These are phyloP conservation scores for Alternaria sp. DNA, from an alignment of 2,329 filamentous ascomycete genomes.

Conservation along the genomic window DNA sequence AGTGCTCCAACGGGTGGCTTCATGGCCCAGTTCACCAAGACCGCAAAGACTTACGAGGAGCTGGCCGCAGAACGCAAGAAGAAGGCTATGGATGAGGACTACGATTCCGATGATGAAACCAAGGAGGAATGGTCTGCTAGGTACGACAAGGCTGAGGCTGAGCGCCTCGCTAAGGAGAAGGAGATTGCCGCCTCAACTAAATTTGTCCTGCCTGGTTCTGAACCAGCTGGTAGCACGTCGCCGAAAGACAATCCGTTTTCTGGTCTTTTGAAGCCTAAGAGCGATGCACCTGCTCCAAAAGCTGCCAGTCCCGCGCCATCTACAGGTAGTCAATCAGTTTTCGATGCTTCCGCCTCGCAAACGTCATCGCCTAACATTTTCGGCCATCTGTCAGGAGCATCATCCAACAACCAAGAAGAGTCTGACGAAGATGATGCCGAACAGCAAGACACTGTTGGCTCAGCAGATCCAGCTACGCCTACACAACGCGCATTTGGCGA, in stretches of 20 bases:
- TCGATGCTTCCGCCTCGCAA: constrained; percentile 36
- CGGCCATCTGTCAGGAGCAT: constrained; percentile 45
- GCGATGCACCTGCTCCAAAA: constrained; percentile 36
- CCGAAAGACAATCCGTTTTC: constrained; percentile 27
- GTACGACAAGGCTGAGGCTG: constrained; percentile 43
- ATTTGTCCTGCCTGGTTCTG: constrained; percentile 28
- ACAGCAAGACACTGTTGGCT: constrained; percentile 22
- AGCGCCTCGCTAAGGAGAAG: constrained; percentile 40
- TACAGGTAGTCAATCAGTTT: constrained; percentile 43
- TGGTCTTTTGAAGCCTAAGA: constrained; percentile 30
- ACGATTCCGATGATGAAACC: constrained; percentile 49
- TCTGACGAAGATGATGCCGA: constrained; percentile 36
- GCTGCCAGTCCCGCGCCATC: constrained; percentile 44
- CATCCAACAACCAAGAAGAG: constrained; percentile 44
- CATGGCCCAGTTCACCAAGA: constrained; percentile 41
- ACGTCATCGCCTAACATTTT: constrained; percentile 44
- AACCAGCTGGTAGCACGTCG: constrained; percentile 12
- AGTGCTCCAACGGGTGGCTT: constrained; percentile 27
- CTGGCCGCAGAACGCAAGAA: constrained; percentile 47
- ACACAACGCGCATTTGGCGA: constrained; percentile 37
- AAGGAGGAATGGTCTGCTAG: constrained; percentile 46
- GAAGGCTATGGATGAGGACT: constrained; percentile 48
- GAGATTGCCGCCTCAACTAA: constrained; percentile 30
- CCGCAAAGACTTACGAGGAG: constrained; percentile 43
- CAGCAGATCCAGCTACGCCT: constrained; percentile 27